A percentile compares a stretch with the other conserved stretches of the same genome.
Conservation (phyloP, 208 protist genomes). For the Sergeia podlipaevii region DNA sequence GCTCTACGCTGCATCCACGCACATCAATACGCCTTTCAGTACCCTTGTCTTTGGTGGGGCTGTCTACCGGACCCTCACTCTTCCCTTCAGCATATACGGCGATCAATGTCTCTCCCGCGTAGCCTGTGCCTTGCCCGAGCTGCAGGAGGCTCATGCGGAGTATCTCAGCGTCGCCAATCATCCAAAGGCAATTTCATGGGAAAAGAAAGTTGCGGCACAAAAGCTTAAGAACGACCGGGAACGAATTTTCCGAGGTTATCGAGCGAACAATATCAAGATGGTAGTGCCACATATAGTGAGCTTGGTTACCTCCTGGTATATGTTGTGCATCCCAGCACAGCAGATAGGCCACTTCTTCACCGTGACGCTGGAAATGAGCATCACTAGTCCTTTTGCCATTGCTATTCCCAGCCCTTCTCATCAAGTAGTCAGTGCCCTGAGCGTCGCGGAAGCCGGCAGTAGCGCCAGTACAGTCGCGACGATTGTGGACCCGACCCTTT, state of each 20-base stretch:
- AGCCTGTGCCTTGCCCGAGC: conserved; percentile 60
- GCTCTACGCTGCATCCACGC: conserved; percentile 26
- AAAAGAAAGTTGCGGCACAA: conserved; percentile 75
- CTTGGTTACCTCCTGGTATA: conserved; percentile 31
- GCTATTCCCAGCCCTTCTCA: conserved; percentile 3
- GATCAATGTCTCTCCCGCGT: conserved; percentile 65
- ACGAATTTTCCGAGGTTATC: conserved; percentile 66
- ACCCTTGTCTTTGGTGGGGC: conserved; percentile 47
- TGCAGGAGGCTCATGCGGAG: conserved; percentile 56
- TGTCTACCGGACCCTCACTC: conserved; percentile 40
- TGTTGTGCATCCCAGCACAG: conserved; percentile 55
- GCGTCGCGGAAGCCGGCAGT: not conserved
- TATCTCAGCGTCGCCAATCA: conserved; percentile 66
- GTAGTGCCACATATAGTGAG: conserved; percentile 36
- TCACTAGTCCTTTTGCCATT: conserved; percentile 27
- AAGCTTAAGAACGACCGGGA: conserved; percentile 84
- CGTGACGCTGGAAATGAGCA: conserved; percentile 22
- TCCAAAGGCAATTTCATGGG: conserved; percentile 73
- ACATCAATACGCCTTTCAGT: conserved; percentile 40
- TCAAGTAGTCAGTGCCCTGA: conserved; percentile 1
- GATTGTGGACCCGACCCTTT: conserved; percentile 55
- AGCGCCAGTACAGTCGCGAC: conserved; percentile 1
- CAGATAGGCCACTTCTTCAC: conserved; percentile 41
- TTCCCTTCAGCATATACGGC: conserved; percentile 75
- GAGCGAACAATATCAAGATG: conserved; percentile 77